These are phyloP conservation scores for Cucurbita maxima DNA, from an alignment of 306 rosid genomes.

Conservation along the genomic window DNA sequence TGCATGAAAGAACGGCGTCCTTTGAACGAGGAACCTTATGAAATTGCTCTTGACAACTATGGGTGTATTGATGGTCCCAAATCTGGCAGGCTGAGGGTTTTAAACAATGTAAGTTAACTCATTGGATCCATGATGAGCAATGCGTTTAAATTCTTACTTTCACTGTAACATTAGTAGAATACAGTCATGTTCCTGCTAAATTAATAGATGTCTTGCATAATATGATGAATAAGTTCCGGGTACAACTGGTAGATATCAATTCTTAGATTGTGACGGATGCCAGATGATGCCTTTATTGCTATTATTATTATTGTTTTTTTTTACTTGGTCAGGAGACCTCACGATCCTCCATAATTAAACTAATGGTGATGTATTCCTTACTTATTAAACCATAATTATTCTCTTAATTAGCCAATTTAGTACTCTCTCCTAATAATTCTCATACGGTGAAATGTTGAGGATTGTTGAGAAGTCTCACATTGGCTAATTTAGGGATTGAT, in stretches of 20 bases:
- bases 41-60: constrained; percentile 63
- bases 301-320: no score
- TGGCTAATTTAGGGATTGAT: no score
- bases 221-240: neutral
- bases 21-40: constrained; percentile 64
- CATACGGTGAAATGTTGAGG: no score
- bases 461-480: no score
- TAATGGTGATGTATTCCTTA: no score
- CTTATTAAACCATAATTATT: no score
- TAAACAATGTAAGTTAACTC: constrained; percentile 34
- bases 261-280: no score
- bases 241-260: neutral
- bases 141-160: neutral
- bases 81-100: constrained; percentile 58
- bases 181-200: neutral
- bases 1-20: constrained; percentile 36
- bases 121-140: neutral
- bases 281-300: no score
- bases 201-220: neutral
- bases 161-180: neutral
- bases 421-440: no score
- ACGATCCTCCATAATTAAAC: no score
- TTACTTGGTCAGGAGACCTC: no score
- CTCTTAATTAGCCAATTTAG: no score
- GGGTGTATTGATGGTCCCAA: constrained; percentile 75